Evolutionary conservation across 2,329 filamentous ascomycete species (phyloP).

Genomic region (Chrysoporthe puriensis): DNA sequence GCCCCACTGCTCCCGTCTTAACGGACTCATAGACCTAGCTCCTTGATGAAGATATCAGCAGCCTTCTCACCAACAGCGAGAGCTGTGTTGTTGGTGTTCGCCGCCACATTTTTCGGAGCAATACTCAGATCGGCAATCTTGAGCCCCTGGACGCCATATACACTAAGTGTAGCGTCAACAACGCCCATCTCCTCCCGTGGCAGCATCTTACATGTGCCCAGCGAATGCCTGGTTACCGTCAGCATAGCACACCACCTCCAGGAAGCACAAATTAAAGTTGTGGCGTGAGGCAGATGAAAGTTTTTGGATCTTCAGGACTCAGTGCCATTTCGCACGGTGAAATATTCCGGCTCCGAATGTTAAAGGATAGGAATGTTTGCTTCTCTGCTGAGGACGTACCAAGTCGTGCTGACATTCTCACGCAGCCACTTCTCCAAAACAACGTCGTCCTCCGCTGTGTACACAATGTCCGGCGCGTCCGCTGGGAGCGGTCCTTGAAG

Average conservation of each 20-base stretch:
- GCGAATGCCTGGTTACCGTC: slow-evolving; percentile 40
- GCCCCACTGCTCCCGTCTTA: no score
- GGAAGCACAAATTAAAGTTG: no score
- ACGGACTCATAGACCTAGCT: not conserved
- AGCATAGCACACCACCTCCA: no score
- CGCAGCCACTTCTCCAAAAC: slow-evolving; percentile 49
- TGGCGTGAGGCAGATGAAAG: no score
- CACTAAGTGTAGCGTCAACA: slow-evolving; percentile 46
- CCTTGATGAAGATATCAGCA: slow-evolving; percentile 37
- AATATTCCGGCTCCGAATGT: no score
- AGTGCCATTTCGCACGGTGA: no score
- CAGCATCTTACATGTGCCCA: slow-evolving; percentile 52
- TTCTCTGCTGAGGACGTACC: not conserved
- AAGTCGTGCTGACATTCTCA: slow-evolving; percentile 43
- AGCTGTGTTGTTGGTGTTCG: slow-evolving; percentile 49
- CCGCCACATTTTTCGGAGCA: slow-evolving; percentile 43
- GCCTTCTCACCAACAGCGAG: slow-evolving; percentile 49
- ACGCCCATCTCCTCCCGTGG: slow-evolving; percentile 46
- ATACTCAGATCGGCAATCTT: slow-evolving; percentile 46
- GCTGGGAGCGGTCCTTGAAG: slow-evolving; percentile 27
- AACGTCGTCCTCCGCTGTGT: slow-evolving; percentile 52
- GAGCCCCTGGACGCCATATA: slow-evolving; percentile 46
- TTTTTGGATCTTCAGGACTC: no score
- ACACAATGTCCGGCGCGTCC: slow-evolving; percentile 46
- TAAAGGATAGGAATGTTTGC: no score